Percentiles rank a stretch among this genome's conserved stretches.
These are phyloP conservation scores for Beta vulgaris DNA, from an alignment of 148 eudicot genomes.

Conservation along the genomic window DNA sequence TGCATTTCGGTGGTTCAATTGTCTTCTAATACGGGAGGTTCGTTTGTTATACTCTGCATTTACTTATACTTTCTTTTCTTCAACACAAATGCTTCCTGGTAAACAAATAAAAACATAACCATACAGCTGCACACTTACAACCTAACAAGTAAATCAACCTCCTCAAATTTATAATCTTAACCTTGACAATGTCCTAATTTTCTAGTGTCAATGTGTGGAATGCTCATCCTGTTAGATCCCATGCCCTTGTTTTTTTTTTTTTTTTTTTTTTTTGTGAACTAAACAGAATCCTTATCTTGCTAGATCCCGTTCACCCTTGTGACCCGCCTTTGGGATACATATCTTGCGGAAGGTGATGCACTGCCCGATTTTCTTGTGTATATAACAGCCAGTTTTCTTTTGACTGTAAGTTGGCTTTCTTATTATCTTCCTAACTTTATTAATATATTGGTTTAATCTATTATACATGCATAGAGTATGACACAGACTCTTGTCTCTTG, in stretches of 20 bases:
- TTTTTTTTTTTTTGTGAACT: too few species aligned
- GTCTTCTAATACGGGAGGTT: conserved; percentile 98
- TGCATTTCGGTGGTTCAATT: conserved; percentile 99
- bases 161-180: neutral
- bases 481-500: neutral
- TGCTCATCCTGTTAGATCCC: conserved; percentile 56
- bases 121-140: neutral
- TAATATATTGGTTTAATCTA: neutral
- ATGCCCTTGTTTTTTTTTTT: conserved; percentile 82
- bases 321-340: conserved; percentile 98
- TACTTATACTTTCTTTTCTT: neutral
- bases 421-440: neutral
- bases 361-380: conserved; percentile 96
- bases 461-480: neutral
- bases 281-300: conserved; percentile 5
- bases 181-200: neutral
- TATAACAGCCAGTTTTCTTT: conserved; percentile 90
- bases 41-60: conserved; percentile 14
- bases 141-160: neutral
- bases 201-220: conserved; percentile 8
- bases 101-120: too few species aligned
- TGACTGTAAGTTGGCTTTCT: conserved; percentile 55
- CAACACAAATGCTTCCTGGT: neutral
- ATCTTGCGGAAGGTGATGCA: conserved; percentile 99
- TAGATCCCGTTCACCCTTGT: conserved; percentile 95